Percentiles rank a stretch among this genome's conserved stretches.
These are phyloP conservation scores for Athelia sp. DNA, from an alignment of 1,284 basidiomycete genomes.

Conservation along the genomic window DNA sequence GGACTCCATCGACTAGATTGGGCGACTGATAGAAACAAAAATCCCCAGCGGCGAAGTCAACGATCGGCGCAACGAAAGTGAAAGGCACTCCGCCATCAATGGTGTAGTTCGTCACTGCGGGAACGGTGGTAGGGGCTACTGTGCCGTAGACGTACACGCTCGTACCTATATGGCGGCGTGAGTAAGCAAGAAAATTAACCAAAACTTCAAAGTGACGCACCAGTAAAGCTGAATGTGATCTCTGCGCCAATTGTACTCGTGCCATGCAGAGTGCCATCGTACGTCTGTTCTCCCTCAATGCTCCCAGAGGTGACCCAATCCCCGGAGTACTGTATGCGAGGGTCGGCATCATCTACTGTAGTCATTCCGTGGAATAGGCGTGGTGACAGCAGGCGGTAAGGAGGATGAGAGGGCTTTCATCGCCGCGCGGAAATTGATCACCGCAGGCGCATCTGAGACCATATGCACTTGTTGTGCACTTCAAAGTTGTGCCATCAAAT, in stretches of 20 bases:
- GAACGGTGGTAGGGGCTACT: background rate
- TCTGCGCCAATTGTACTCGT: background rate
- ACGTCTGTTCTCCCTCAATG: background rate
- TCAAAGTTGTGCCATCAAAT: too few species aligned
- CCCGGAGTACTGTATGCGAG: background rate
- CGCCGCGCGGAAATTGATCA: too few species aligned
- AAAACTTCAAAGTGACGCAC: background rate
- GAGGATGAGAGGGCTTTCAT: too few species aligned
- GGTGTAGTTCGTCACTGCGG: background rate
- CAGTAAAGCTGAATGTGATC: background rate
- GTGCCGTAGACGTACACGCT: background rate
- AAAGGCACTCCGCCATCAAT: background rate
- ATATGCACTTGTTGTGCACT: too few species aligned
- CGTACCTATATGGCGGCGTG: background rate
- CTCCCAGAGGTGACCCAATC: background rate
- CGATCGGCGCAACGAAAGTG: background rate
- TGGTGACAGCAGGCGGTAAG: too few species aligned
- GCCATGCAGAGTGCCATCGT: background rate
- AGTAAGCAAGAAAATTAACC: background rate
- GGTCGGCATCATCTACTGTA: background rate
- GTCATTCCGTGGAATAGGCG: background rate
- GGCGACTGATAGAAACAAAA: background rate
- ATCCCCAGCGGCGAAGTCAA: background rate
- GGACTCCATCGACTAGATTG: background rate
- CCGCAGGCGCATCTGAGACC: too few species aligned